A percentile compares a stretch with the other conserved stretches of the same genome.
phyloP scores from a whole-genome alignment of 371 early-diverging fungal species.

The Lichtheimia ornata region DNA sequence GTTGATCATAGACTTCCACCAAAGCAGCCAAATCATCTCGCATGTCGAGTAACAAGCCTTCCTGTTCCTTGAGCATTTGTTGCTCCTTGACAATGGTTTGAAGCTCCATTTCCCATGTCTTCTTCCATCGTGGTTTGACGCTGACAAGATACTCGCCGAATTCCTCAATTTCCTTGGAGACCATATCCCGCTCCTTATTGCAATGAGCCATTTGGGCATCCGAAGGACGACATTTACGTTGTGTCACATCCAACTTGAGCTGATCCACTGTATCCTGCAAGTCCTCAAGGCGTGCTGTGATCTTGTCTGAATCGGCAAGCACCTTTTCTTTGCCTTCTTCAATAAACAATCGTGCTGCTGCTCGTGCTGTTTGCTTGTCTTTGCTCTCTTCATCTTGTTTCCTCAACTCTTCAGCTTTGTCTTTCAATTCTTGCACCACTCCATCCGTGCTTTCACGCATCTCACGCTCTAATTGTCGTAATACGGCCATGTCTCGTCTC shows the following conservation, averaged over 20 bases:
- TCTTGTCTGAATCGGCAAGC: conserved; percentile 59
- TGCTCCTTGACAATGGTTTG: conserved; percentile 83
- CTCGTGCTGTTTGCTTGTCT: conserved; percentile 24
- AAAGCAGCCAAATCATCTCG: conserved; percentile 68
- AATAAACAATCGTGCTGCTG: conserved; percentile 44
- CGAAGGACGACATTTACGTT: conserved; percentile 73
- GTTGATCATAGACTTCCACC: conserved; percentile 61
- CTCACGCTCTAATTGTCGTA: conserved; percentile 63
- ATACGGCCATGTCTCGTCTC: conserved; percentile 56
- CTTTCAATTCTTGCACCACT: conserved; percentile 41
- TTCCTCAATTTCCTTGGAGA: conserved; percentile 57
- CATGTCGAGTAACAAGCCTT: conserved; percentile 69
- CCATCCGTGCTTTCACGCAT: conserved; percentile 47
- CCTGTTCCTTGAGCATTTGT: conserved; percentile 78
- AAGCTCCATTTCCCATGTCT: conserved; percentile 82
- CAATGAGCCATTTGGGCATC: conserved; percentile 63
- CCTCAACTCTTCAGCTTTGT: conserved; percentile 45
- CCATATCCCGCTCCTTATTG: conserved; percentile 53
- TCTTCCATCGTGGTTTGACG: conserved; percentile 77
- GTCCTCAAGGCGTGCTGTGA: conserved; percentile 70
- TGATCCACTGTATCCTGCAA: conserved; percentile 75
- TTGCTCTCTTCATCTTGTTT: conserved; percentile 36
- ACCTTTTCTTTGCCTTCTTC: conserved; percentile 70
- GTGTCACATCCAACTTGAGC: conserved; percentile 76
- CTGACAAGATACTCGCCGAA: conserved; percentile 63